A percentile compares a stretch with the other conserved stretches of the same genome.
phyloP scores from a whole-genome alignment of 441 rosid species.

The Brassica hybrid region DNA sequence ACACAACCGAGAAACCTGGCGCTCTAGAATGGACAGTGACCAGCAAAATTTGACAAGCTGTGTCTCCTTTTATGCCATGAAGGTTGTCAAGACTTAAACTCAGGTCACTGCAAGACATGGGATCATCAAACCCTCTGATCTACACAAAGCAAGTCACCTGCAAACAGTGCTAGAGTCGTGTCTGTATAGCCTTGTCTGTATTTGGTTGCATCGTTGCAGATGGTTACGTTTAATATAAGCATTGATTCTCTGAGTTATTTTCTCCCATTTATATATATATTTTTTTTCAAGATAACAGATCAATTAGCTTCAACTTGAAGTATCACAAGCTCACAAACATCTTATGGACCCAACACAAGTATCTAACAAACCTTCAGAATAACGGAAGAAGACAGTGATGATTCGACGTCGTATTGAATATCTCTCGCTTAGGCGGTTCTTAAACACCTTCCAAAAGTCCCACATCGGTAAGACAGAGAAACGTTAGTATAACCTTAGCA shows the following conservation, averaged over 20 bases:
- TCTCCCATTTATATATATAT: not conserved
- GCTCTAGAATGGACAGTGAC: conserved; percentile 20
- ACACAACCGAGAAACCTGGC: not conserved
- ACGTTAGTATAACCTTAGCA: not conserved
- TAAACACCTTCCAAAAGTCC: not conserved
- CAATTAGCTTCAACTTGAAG: not conserved
- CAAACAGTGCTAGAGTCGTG: not conserved
- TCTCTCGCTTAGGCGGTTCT: not conserved
- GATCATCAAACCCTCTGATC: not conserved
- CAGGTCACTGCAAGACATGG: not conserved
- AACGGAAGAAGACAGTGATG: not conserved
- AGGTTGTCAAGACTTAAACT: conserved; percentile 4
- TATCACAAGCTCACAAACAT: not conserved
- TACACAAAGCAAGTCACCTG: conserved; percentile 20
- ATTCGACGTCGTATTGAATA: not conserved
- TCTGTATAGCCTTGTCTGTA: conserved; percentile 30
- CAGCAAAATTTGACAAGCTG: conserved; percentile 20
- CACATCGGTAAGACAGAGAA: conserved; percentile 18
- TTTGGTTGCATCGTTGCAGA: conserved; percentile 12
- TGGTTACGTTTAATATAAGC: conserved; percentile 5
- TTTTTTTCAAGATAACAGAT: not conserved
- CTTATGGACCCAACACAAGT: not conserved
- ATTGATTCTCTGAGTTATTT: not conserved
- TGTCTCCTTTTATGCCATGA: conserved; percentile 20
- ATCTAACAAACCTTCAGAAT: not conserved